A percentile compares a stretch with the other conserved stretches of the same genome.
These are phyloP conservation scores for Stylonectria norvegica DNA, from an alignment of 2,329 filamentous ascomycete species.

Conservation along the genomic window DNA sequence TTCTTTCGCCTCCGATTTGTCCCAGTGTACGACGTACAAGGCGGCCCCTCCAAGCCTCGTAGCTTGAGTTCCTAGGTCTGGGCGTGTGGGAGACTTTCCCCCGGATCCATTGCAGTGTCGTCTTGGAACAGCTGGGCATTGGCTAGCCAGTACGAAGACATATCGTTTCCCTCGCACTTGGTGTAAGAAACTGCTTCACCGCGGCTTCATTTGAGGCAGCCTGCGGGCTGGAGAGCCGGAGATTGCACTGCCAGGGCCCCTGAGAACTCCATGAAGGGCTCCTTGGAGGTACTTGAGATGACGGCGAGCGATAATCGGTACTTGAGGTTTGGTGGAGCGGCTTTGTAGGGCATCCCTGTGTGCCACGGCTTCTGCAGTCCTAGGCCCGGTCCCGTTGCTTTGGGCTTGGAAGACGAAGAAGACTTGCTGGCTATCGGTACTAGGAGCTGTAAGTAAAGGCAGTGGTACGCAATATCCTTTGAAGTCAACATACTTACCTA, in stretches of 20 bases:
- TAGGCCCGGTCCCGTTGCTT: no score
- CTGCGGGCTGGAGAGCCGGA: neutral
- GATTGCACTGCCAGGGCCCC: neutral
- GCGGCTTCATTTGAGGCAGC: no score
- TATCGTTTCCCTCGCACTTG: no score
- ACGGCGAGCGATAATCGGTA: neutral
- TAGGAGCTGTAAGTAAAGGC: no score
- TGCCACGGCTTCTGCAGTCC: neutral
- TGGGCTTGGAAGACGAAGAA: no score
- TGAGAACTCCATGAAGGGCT: neutral
- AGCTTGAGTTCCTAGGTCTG: neutral
- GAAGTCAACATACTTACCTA: no score
- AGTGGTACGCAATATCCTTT: no score
- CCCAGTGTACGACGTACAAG: neutral
- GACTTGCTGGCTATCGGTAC: no score
- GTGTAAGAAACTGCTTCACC: no score
- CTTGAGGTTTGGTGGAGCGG: neutral
- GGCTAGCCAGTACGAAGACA: no score
- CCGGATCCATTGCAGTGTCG: neutral
- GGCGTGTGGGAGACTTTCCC: neutral
- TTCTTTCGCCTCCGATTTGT: constrained; percentile 4
- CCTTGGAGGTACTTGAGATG: neutral
- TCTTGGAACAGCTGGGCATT: neutral
- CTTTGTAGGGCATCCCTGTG: neutral
- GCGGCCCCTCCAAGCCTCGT: neutral